phyloP scores from a whole-genome alignment of 495 filamentous ascomycete species.

The Penicillium alfredii region DNA sequence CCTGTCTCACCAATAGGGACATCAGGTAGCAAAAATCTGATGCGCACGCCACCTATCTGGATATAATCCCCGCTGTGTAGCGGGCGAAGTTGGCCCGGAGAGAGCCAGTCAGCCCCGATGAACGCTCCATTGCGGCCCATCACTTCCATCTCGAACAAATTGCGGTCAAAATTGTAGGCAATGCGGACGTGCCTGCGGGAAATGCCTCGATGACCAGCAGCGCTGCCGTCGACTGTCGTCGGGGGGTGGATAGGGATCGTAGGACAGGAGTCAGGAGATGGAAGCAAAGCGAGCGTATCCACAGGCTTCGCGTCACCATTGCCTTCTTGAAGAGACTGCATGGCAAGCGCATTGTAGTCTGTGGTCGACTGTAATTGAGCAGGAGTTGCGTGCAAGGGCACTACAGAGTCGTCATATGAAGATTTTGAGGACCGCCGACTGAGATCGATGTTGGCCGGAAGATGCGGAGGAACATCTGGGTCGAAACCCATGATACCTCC shows the following conservation, averaged over 20 bases:
- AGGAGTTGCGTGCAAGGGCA: slow-evolving; percentile 38
- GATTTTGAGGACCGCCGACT: slow-evolving; percentile 46
- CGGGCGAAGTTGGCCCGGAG: slow-evolving; percentile 53
- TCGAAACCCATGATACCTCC: slow-evolving; percentile 55
- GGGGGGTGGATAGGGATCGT: slow-evolving; percentile 78
- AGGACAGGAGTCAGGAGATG: slow-evolving; percentile 56
- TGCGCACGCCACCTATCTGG: slow-evolving; percentile 71
- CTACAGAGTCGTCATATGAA: slow-evolving; percentile 33
- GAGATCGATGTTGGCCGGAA: slow-evolving; percentile 34
- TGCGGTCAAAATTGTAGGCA: slow-evolving; percentile 66
- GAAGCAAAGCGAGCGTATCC: slow-evolving; percentile 38
- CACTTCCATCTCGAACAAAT: slow-evolving; percentile 72
- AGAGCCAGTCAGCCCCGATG: slow-evolving; percentile 65
- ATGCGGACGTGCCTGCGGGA: slow-evolving; percentile 84
- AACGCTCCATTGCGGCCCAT: slow-evolving; percentile 84
- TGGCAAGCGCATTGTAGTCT: slow-evolving; percentile 43
- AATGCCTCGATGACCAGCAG: slow-evolving; percentile 60
- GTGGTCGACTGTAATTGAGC: slow-evolving; percentile 39
- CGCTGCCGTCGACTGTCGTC: slow-evolving; percentile 54
- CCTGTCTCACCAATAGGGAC: slow-evolving; percentile 62
- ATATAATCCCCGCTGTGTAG: slow-evolving; percentile 68
- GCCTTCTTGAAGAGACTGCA: slow-evolving; percentile 40
- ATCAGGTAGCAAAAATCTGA: slow-evolving; percentile 70
- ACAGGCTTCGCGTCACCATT: slow-evolving; percentile 34
- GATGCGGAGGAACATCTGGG: slow-evolving; percentile 40